Percentiles rank a stretch among this genome's conserved stretches.
Conservation (phyloP, 1,284 basidiomycete species). For the Leucoagaricus sp. region DNA sequence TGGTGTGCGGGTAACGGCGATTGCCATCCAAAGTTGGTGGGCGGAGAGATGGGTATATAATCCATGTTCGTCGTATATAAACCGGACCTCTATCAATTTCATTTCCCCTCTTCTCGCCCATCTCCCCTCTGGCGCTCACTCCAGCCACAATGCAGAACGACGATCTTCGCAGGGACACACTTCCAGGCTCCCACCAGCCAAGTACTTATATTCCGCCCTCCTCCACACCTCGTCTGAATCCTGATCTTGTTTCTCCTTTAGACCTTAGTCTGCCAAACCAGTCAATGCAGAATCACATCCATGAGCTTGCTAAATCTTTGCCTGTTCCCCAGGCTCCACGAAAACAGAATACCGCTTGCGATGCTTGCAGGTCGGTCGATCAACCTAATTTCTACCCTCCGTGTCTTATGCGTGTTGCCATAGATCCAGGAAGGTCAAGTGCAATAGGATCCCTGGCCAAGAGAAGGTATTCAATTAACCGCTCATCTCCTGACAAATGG, state of each 20-base stretch:
- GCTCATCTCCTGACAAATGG: slow-evolving; percentile 12
- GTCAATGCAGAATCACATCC: slow-evolving; percentile 73
- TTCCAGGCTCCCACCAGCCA: slow-evolving; percentile 38
- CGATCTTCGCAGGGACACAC: slow-evolving; percentile 24
- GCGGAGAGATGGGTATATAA: slow-evolving; percentile 9
- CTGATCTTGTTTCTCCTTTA: slow-evolving; percentile 28
- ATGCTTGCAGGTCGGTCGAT: slow-evolving; percentile 71
- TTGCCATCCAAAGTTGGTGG: slow-evolving; percentile 10
- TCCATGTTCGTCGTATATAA: slow-evolving; percentile 31
- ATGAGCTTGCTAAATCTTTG: slow-evolving; percentile 72
- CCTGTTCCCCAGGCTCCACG: slow-evolving; percentile 57
- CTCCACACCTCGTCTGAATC: slow-evolving; percentile 16
- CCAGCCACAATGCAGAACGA: slow-evolving; percentile 45
- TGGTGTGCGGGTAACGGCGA: slow-evolving; percentile 3
- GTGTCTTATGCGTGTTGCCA: slow-evolving; percentile 22
- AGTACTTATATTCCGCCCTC: slow-evolving; percentile 29
- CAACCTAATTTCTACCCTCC: slow-evolving; percentile 12
- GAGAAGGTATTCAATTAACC: slow-evolving; percentile 59
- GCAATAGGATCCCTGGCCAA: slow-evolving; percentile 73
- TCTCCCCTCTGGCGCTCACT: slow-evolving; percentile 17
- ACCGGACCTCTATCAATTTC: slow-evolving; percentile 24
- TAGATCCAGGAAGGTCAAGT: slow-evolving; percentile 82
- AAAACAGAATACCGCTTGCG: slow-evolving; percentile 90
- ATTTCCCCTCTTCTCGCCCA: slow-evolving; percentile 22
- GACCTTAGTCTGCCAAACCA: slow-evolving; percentile 62